Percentiles rank a stretch among this genome's conserved stretches.
These are phyloP conservation scores for Cajanus cajan DNA, from an alignment of 306 rosid species.

Conservation along the genomic window DNA sequence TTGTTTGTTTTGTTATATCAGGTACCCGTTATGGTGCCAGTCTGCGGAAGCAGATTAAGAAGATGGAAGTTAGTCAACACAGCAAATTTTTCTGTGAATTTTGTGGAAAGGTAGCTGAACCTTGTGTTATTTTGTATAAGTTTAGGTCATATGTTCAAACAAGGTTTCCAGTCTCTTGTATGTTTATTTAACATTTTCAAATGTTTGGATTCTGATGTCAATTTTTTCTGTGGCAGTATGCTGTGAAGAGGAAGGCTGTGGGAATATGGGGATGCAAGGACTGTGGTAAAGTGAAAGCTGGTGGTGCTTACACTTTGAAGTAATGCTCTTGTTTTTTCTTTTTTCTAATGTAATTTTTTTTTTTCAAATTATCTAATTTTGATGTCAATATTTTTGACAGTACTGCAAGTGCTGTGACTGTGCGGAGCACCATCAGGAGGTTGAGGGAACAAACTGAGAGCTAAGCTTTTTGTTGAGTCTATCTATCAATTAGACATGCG, in stretches of 20 bases:
- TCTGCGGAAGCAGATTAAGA: constrained; percentile 92
- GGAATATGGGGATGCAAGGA: constrained; percentile 62
- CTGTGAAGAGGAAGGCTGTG: constrained; percentile 51
- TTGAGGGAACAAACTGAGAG: constrained; percentile 56
- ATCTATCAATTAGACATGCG: background rate
- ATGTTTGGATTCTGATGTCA: background rate
- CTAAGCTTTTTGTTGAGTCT: constrained; percentile 24
- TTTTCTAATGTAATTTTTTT: background rate
- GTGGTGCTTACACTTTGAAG: constrained; percentile 56
- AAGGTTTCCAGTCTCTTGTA: background rate
- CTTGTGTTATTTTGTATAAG: background rate
- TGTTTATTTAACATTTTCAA: background rate
- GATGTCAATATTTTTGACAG: constrained; percentile 41
- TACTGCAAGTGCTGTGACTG: constrained; percentile 87
- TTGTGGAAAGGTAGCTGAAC: constrained; percentile 68
- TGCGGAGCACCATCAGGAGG: constrained; percentile 66
- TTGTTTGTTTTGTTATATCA: constrained; percentile 19
- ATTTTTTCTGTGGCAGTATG: constrained; percentile 37
- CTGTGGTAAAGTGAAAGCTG: constrained; percentile 56
- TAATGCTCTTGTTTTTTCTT: background rate
- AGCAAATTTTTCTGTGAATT: constrained; percentile 89
- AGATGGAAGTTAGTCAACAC: constrained; percentile 95
- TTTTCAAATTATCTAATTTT: background rate
- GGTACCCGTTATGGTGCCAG: constrained; percentile 94
- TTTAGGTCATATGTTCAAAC: background rate